Percentiles rank a stretch among this genome's conserved stretches.
phyloP scores from a whole-genome alignment of 148 eudicot species.

The Chenopodium formosanum region DNA sequence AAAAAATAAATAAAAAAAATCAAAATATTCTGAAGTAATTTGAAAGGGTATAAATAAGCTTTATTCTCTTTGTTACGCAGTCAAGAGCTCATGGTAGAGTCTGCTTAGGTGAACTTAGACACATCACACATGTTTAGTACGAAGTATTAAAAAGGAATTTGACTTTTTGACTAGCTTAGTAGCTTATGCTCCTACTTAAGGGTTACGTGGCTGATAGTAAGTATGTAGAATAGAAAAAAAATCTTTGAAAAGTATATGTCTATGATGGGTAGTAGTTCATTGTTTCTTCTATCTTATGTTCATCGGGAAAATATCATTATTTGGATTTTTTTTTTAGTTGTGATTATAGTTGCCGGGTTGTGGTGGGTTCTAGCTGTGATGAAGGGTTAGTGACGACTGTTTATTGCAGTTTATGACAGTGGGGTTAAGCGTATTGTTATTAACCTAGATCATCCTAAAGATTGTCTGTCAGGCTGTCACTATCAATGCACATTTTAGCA shows the following conservation, averaged over 20 bases:
- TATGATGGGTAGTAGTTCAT: neutral
- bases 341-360: neutral
- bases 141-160: neutral
- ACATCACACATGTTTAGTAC: neutral
- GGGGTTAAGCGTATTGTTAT: too few species aligned
- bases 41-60: neutral
- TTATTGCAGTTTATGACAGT: neutral
- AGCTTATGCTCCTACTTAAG: neutral
- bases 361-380: too few species aligned
- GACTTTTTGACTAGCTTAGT: neutral
- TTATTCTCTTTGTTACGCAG: conserved; percentile 1
- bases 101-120: neutral
- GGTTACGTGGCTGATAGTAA: neutral
- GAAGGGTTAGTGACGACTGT: neutral
- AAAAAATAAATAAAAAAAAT: too few species aligned
- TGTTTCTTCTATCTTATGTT: neutral
- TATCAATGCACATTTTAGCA: neutral
- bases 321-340: too few species aligned
- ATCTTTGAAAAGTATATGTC: neutral
- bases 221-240: neutral
- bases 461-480: neutral
- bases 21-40: neutral
- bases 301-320: too few species aligned
- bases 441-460: neutral
- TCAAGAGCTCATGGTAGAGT: neutral